Evolutionary conservation across 768 basidiomycete genomes (phyloP), one percentile per base, ranked within the genome.

Genomic region (Porpolomopsis calyptriformis): DNA sequence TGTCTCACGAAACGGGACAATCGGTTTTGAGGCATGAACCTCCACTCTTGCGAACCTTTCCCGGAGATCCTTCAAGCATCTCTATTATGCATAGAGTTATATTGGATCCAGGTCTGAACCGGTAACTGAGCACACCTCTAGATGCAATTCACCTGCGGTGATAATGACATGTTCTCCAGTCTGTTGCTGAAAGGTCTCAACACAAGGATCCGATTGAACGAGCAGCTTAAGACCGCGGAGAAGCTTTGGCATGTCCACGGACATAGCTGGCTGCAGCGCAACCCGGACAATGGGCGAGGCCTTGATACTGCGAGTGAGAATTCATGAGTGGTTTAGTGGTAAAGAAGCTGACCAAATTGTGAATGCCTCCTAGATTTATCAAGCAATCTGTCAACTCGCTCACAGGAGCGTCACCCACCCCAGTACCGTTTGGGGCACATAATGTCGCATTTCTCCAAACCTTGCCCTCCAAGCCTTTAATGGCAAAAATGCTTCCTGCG

Each of bases 121-220:
- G 25, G 4, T 25, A 52, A 23, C 34, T 3, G 26, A 26, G 50
- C 70, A 29, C 45, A 90, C 92, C 78, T 98, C 96, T 20, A 97
- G 67, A 63, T 98, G 96, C 38, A 99, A 66, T 58, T 98, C 94
- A 25, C 96, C 96, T 1, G 96, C 96, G 2, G 88, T 88, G 49
- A 97, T 64, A 52, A 99, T 96, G 46, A 99, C 96, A 61, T 96
- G 85, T 61, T 99, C 96, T 25, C 96, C 96, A 0, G 93, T 96
- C 55, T 89, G 79, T 63, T 98, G 96, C 53, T 97, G 92, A 61
- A 97, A 92, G 0, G 88, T 93, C 59, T 98, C 91, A 3, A 94
- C 93, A 52, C 92, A 98, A 1, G 96, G 94, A 66, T 98, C 96
- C 3, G 92, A 84, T 59, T 97, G 93, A 53, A 83, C 85, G 26